These are phyloP conservation scores for Epicoccum nigrum DNA, from an alignment of 2,329 filamentous ascomycete species.

Conservation along the genomic window DNA sequence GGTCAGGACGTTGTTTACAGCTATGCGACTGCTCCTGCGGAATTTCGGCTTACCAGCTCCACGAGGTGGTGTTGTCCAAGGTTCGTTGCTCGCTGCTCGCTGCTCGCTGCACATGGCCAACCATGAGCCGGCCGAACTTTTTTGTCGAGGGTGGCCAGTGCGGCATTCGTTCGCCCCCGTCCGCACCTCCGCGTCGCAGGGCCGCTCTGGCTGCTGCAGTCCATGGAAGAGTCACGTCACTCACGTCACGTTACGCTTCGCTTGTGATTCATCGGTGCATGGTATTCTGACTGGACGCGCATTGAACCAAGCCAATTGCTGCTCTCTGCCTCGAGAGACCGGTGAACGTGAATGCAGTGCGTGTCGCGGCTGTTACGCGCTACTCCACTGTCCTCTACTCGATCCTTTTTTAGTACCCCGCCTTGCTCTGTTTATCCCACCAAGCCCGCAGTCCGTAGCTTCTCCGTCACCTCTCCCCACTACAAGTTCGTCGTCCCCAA, in stretches of 20 bases:
- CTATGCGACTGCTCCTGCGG: neutral
- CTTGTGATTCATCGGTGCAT: slow-evolving; percentile 16
- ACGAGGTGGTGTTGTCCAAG: neutral
- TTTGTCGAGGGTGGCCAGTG: slow-evolving; percentile 13
- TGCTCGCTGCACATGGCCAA: neutral
- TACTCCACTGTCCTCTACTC: slow-evolving; percentile 35
- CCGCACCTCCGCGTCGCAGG: slow-evolving; percentile 6
- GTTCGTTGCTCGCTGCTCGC: neutral
- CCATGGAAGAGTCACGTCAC: slow-evolving; percentile 3
- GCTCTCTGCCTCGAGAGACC: slow-evolving; percentile 31
- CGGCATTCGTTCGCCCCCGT: neutral
- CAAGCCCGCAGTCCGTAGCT: slow-evolving; percentile 31
- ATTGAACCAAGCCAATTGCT: slow-evolving; percentile 17
- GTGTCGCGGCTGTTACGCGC: slow-evolving; percentile 49
- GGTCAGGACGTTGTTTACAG: neutral
- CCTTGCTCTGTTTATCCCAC: slow-evolving; percentile 39
- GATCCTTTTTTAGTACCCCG: slow-evolving; percentile 42
- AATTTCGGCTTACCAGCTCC: neutral
- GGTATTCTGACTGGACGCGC: slow-evolving; percentile 27
- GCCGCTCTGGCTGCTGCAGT: neutral
- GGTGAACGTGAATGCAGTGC: slow-evolving; percentile 48
- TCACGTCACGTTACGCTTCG: too few relatives aligned
- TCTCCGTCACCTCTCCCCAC: slow-evolving; percentile 41
- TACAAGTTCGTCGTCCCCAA: slow-evolving; percentile 37
- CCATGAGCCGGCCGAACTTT: slow-evolving; percentile 16